Evolutionary conservation across 495 filamentous ascomycete species (phyloP).

Genomic region (Podospora sp.): DNA sequence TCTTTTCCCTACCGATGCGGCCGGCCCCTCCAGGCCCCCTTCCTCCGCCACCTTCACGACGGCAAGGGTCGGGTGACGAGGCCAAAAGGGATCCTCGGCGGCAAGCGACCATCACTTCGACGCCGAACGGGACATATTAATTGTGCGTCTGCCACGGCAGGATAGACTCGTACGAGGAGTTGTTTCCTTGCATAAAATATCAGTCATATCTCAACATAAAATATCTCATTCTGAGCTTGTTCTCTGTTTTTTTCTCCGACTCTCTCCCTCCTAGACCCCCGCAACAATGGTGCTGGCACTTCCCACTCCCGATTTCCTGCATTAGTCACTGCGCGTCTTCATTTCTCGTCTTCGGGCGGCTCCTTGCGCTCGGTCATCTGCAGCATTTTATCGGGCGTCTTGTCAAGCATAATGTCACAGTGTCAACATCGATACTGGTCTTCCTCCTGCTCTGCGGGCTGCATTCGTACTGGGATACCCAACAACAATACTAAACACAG

Average conservation of each 20-base stretch:
- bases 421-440: not conserved
- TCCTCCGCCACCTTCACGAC: constrained; percentile 50
- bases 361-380: constrained; percentile 1
- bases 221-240: constrained; percentile 12
- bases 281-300: not conserved
- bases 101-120: constrained; percentile 46
- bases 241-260: constrained; percentile 14
- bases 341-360: not conserved
- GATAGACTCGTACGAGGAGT: constrained; percentile 26
- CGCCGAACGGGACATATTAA: constrained; percentile 37
- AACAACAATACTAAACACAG: not conserved
- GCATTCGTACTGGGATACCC: not conserved
- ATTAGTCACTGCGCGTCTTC: not conserved
- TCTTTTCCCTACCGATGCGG: constrained; percentile 53
- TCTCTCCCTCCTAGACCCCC: not conserved
- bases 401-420: not conserved
- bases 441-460: not conserved
- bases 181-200: constrained; percentile 33
- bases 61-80: constrained; percentile 36
- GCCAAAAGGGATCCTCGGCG: constrained; percentile 26
- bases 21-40: constrained; percentile 48
- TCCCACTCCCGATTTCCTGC: not conserved
- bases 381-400: constrained; percentile 17
- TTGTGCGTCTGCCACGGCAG: constrained; percentile 2
- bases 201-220: constrained; percentile 17